Evolutionary conservation across 345 rosid genomes (phyloP).

Genomic region (Hibiscus mutabilis): DNA sequence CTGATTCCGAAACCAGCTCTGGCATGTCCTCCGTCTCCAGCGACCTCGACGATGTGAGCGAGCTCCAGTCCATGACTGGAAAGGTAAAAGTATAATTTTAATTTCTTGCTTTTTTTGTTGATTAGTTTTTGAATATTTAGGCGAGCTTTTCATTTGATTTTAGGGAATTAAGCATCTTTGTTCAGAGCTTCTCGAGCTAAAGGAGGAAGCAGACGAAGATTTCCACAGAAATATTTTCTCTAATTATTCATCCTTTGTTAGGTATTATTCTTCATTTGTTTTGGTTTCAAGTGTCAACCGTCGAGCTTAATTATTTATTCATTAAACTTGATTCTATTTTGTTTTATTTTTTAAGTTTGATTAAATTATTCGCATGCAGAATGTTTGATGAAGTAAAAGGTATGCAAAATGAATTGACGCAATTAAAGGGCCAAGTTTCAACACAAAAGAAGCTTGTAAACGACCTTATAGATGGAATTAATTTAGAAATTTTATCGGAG

Average conservation of each 20-base stretch:
- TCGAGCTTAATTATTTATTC: neutral
- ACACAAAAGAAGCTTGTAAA: constrained; percentile 37
- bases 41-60: constrained; percentile 24
- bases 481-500: constrained; percentile 24
- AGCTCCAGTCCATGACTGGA: constrained; percentile 50
- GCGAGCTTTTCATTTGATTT: neutral
- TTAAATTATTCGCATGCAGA: constrained; percentile 21
- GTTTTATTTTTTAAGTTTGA: neutral
- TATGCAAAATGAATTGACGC: constrained; percentile 34
- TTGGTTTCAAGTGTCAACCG: neutral
- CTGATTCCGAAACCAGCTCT: constrained; percentile 30
- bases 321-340: neutral
- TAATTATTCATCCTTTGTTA: constrained; percentile 38
- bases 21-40: constrained; percentile 25
- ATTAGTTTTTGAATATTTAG: neutral
- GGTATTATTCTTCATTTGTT: constrained; percentile 24
- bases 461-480: constrained; percentile 29
- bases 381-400: constrained; percentile 41
- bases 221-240: constrained; percentile 36
- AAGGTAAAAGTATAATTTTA: constrained; percentile 22
- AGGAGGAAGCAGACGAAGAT: constrained; percentile 52
- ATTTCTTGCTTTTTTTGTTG: constrained; percentile 15
- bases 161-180: constrained; percentile 54
- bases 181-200: constrained; percentile 48
- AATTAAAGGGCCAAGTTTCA: constrained; percentile 35